Evolutionary conservation across 805 yeast genomes (phyloP).

Genomic region (Alloascoidea africana): DNA sequence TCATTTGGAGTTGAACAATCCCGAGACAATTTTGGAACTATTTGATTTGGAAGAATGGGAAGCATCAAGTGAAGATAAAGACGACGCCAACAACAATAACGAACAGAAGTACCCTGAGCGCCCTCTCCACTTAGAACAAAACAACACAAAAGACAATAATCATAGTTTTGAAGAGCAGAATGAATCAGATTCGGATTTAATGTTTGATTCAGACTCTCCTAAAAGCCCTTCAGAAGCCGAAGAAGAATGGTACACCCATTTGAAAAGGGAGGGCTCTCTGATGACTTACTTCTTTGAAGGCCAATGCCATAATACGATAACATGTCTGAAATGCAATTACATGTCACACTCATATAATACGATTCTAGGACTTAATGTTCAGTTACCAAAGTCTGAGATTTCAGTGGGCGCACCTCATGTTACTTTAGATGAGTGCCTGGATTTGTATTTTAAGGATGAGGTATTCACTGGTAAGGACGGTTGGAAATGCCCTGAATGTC

Average conservation of each 20-base stretch:
- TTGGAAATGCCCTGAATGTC: conserved; percentile 75
- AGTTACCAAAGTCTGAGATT: conserved; percentile 39
- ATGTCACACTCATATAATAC: conserved; percentile 83
- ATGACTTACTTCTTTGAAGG: conserved; percentile 81
- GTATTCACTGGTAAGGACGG: conserved; percentile 60
- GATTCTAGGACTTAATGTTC: conserved; percentile 65
- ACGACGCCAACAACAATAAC: too few relatives aligned
- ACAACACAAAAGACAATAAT: too few relatives aligned
- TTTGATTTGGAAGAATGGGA: neutral
- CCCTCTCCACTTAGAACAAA: too few relatives aligned
- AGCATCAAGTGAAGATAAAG: too few relatives aligned
- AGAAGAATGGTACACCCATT: conserved; percentile 89
- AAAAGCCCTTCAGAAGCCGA: too few relatives aligned
- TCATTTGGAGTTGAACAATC: conserved; percentile 70
- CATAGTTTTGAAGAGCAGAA: too few relatives aligned
- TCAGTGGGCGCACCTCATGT: conserved; percentile 14
- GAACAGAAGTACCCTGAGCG: too few relatives aligned
- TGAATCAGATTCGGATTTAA: neutral
- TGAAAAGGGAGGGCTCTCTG: conserved; percentile 62
- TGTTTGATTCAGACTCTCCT: neutral
- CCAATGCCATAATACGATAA: conserved; percentile 67
- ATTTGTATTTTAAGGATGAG: conserved; percentile 65
- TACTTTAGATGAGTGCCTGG: conserved; percentile 48
- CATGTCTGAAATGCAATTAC: conserved; percentile 53
- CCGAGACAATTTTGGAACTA: conserved; percentile 17